These are phyloP conservation scores for Penicillium occitanis DNA, from an alignment of 2,329 filamentous ascomycete genomes.

Conservation along the genomic window DNA sequence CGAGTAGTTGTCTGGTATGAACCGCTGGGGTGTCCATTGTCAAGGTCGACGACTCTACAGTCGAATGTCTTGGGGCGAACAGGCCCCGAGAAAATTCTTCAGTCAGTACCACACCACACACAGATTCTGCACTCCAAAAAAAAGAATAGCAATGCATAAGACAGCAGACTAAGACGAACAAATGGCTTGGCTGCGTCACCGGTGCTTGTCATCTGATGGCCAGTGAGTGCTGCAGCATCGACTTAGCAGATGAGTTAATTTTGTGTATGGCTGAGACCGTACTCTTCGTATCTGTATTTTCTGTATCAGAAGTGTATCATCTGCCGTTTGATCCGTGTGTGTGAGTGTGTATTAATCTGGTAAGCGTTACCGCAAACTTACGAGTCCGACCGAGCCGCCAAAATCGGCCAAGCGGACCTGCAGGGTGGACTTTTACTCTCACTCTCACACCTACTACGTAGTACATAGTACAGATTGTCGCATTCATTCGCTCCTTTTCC, in stretches of 20 bases:
- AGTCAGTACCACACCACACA: not conserved
- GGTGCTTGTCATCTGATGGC: conserved; percentile 6
- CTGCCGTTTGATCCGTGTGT: not conserved
- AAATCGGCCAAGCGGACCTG: conserved; percentile 3
- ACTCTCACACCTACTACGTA: not conserved
- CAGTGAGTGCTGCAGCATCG: not conserved
- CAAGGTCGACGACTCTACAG: not conserved
- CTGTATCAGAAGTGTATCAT: not conserved
- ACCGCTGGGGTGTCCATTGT: not conserved
- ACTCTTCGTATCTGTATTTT: not conserved
- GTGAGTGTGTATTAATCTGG: not conserved
- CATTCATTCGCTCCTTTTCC: conserved; percentile 7
- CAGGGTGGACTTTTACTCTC: not conserved
- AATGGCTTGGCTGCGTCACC: conserved; percentile 5
- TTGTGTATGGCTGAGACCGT: not conserved
- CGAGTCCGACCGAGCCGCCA: conserved; percentile 3
- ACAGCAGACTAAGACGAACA: not conserved
- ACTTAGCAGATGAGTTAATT: conserved; percentile 10
- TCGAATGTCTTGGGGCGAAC: not conserved
- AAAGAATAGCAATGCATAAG: not conserved
- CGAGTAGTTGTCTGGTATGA: not conserved
- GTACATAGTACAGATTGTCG: not conserved
- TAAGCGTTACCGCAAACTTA: conserved; percentile 4
- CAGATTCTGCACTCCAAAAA: not conserved
- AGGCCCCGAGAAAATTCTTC: not conserved